Percentiles rank a stretch among this genome's conserved stretches.
phyloP scores from a whole-genome alignment of 495 filamentous ascomycete species.

The Trichoderma asperelloides region DNA sequence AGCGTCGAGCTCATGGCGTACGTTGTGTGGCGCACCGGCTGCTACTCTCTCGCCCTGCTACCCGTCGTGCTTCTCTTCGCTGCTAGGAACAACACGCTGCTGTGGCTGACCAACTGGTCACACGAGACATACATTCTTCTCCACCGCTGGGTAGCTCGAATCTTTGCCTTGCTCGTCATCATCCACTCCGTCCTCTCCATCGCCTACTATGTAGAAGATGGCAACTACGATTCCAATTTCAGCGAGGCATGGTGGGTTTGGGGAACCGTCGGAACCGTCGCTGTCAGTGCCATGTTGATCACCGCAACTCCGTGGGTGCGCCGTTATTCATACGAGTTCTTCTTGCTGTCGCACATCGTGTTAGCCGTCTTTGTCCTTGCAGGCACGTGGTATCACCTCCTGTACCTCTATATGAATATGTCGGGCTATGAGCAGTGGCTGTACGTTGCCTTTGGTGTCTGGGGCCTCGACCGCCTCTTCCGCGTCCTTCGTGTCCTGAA shows the following conservation, averaged over 20 bases:
- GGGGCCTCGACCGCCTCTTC: slow-evolving; percentile 35
- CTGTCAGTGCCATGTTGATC: slow-evolving; percentile 14
- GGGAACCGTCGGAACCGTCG: slow-evolving; percentile 32
- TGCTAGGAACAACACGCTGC: slow-evolving; percentile 36
- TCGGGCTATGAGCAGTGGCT: slow-evolving; percentile 39
- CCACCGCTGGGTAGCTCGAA: slow-evolving; percentile 39
- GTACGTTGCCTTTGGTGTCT: slow-evolving; percentile 31
- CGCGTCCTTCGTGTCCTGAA: slow-evolving; percentile 22
- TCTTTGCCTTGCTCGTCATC: slow-evolving; percentile 28
- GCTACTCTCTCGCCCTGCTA: slow-evolving; percentile 21
- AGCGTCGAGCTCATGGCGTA: slow-evolving; percentile 29
- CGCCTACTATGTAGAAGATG: slow-evolving; percentile 15
- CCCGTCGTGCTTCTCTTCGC: slow-evolving; percentile 32
- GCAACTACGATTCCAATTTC: slow-evolving; percentile 15
- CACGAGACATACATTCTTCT: slow-evolving; percentile 36
- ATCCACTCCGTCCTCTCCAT: slow-evolving; percentile 27
- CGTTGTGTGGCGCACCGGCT: slow-evolving; percentile 31
- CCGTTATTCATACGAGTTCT: slow-evolving; percentile 29
- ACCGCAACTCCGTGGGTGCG: slow-evolving; percentile 22
- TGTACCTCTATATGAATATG: slow-evolving; percentile 14
- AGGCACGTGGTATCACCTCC: slow-evolving; percentile 35
- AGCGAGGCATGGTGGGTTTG: slow-evolving; percentile 28
- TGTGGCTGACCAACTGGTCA: slow-evolving; percentile 38
- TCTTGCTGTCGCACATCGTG: slow-evolving; percentile 31
- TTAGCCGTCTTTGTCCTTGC: slow-evolving; percentile 28